A percentile compares a stretch with the other conserved stretches of the same genome.
Conservation (phyloP, 23 red algal genomes). For the Chondrus crispus region DNA sequence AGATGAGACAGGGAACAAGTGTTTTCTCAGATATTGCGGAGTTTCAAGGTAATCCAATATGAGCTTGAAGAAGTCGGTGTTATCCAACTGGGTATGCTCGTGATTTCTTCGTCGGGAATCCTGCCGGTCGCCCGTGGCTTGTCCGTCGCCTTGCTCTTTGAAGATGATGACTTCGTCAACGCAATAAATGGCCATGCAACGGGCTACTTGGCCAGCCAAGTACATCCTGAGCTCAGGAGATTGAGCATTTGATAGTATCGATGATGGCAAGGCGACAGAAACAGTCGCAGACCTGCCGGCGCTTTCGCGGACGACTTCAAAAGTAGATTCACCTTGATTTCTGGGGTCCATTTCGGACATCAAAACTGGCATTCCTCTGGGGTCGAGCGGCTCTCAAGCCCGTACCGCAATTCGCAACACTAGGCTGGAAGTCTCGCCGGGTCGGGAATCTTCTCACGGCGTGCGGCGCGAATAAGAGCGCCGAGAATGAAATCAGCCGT, state of each 20-base stretch:
- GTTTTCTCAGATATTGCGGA: conserved; percentile 94
- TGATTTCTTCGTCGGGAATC: background rate
- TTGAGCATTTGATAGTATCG: conserved; percentile 85
- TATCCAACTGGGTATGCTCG: background rate
- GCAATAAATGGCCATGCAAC: conserved; percentile 78
- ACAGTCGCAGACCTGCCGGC: conserved; percentile 38
- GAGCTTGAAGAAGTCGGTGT: conserved; percentile 34
- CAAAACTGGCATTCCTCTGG: no score
- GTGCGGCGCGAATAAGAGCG: no score
- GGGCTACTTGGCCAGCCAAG: conserved; percentile 77
- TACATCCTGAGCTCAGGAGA: conserved; percentile 78
- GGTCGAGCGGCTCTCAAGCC: no score
- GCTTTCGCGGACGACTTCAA: no score
- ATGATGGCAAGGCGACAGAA: conserved; percentile 85
- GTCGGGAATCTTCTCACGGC: no score
- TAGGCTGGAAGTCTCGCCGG: no score
- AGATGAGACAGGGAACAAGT: conserved; percentile 71
- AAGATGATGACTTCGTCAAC: conserved; percentile 91
- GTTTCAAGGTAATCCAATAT: conserved; percentile 89
- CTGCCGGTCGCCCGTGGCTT: background rate
- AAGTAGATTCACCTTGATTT: no score
- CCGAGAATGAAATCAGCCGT: no score
- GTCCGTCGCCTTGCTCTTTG: conserved; percentile 24
- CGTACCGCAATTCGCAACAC: no score
- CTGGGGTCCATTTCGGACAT: no score